Conservation (phyloP, 225 moss, liverwort and hornwort genomes). For the Lunularia cruciata region DNA sequence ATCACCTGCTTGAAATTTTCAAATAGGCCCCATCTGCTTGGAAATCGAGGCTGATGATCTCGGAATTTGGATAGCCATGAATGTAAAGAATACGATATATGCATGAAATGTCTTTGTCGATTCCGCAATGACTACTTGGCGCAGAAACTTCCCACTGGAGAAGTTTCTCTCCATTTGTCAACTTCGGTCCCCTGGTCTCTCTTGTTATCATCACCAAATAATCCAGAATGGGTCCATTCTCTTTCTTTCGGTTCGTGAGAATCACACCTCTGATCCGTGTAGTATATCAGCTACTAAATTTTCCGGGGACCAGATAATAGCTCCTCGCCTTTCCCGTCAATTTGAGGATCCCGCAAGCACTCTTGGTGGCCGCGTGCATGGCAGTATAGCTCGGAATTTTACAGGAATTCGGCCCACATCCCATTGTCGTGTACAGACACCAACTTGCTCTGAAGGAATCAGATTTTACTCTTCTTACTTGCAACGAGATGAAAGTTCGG, state of each 20-base stretch:
- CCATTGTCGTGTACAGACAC: not conserved
- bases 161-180: slow-evolving; percentile 1
- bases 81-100: no score
- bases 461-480: slow-evolving; percentile 17
- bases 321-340: not conserved
- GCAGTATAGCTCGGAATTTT: no score
- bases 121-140: slow-evolving; percentile 8
- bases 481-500: slow-evolving; percentile 1
- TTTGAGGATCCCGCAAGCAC: not conserved
- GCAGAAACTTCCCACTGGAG: not conserved
- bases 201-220: not conserved
- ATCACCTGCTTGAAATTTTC: no score
- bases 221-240: not conserved
- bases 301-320: not conserved
- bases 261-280: not conserved
- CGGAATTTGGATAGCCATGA: no score
- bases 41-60: no score
- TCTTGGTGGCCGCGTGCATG: not conserved
- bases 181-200: not conserved
- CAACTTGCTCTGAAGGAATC: not conserved
- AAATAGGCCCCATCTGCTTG: no score
- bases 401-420: no score
- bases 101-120: not conserved
- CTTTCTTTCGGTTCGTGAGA: not conserved
- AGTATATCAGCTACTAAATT: not conserved